phyloP scores from a whole-genome alignment of 805 yeast genomes.

The Candida ficus region DNA sequence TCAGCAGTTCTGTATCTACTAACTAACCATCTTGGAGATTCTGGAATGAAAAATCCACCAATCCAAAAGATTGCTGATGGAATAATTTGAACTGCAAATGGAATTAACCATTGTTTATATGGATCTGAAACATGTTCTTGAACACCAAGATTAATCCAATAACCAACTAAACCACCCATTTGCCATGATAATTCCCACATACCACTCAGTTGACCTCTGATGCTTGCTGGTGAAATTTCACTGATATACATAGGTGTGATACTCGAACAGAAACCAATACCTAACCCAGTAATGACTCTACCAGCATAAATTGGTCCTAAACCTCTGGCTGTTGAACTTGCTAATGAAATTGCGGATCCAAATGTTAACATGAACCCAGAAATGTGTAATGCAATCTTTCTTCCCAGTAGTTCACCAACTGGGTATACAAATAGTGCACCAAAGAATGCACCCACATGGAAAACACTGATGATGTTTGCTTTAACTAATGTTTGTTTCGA shows the following conservation, averaged over 20 bases:
- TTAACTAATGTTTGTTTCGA: slow-evolving; percentile 1
- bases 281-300: slow-evolving; percentile 41
- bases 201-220: slow-evolving; percentile 41
- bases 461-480: slow-evolving; percentile 18
- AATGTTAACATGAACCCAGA: slow-evolving; percentile 21
- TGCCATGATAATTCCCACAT: slow-evolving; percentile 44
- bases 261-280: slow-evolving; percentile 47
- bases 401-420: slow-evolving; percentile 16
- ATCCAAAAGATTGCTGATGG: slow-evolving; percentile 39
- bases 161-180: slow-evolving; percentile 42
- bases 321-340: slow-evolving; percentile 28
- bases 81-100: slow-evolving; percentile 41
- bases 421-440: slow-evolving; percentile 19
- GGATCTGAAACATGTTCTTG: slow-evolving; percentile 27
- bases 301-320: slow-evolving; percentile 48
- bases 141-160: slow-evolving; percentile 47
- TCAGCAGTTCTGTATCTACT: slow-evolving; percentile 30
- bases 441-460: slow-evolving; percentile 22
- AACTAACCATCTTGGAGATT: slow-evolving; percentile 42
- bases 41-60: slow-evolving; percentile 36
- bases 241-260: slow-evolving; percentile 44
- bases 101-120: slow-evolving; percentile 40
- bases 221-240: slow-evolving; percentile 39
- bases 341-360: slow-evolving; percentile 39
- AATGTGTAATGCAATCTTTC: slow-evolving; percentile 13